Base-by-base conservation (phyloP, 2,329 filamentous ascomycete species). In the Claviceps monticola region DNA sequence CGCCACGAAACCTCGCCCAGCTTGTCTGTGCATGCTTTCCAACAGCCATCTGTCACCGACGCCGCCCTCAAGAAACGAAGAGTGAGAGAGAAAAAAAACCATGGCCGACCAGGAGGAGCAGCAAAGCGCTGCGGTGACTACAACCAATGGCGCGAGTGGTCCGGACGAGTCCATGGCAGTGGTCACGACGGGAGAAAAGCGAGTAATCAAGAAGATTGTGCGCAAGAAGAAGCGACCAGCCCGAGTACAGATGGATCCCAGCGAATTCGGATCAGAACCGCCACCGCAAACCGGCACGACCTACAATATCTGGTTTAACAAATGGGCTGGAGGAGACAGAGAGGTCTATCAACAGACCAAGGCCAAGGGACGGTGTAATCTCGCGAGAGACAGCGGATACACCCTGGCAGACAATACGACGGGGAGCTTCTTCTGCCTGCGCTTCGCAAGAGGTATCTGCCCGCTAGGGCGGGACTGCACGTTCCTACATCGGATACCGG, bases 271-370 rank as follows among this genome's bases (percentile, higher is more conserved):
- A 60, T 84, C 84, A 37, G 88, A 95, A 60, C 85, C 87, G 4
- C 88, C 90, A 16, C 86, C 88, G 1, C 90, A 97, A 62, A 97
- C 91, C 0, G 93, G 93, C 50, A 95, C 88, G 0, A 88, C 90
- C 53, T 98, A 93, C 76, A 98, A 98, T 69, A 94, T 61, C 46
- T 61, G 59, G 91, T 95, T 96, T 71, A 96, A 95, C 73, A 97
- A 96, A 70, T 97, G 91, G 90, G 86, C 84, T 1, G 93, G 93
- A 58, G 93, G 93, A 62, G 93, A 98, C 68, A 81, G 89, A 55
- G 91, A 97, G 64, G 89, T 94, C 72, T 88, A 90, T 60, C 89
- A 91, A 62, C 78, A 89, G 4, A 88, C 85, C 38, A 84, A 96
- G 14, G 91, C 93, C 3, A 83, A 85, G 57, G 85, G 84, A 2